phyloP scores from a whole-genome alignment of 108 stramenopile species.

The Skeletonema grethae region DNA sequence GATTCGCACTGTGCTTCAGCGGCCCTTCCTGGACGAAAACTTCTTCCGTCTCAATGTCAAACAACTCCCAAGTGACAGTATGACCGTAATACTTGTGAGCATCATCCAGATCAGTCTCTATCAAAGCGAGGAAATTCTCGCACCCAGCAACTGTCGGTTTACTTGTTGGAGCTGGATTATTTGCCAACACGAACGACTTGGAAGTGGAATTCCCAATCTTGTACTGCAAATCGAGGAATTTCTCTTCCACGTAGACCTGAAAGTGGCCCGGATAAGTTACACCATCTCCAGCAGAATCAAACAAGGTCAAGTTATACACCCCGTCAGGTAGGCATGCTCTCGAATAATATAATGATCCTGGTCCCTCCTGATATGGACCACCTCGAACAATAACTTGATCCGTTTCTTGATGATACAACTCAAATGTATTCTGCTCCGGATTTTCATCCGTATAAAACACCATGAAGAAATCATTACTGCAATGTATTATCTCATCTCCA shows the following conservation, averaged over 20 bases:
- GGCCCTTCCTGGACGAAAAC: not conserved
- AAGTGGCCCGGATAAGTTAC: not conserved
- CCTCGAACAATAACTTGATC: not conserved
- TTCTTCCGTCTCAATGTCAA: not conserved
- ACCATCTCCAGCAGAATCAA: not conserved
- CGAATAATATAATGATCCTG: not conserved
- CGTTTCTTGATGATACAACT: not conserved
- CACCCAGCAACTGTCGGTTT: not conserved
- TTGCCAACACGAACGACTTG: not conserved
- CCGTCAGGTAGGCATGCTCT: slow-evolving; percentile 3
- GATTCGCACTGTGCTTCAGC: not conserved
- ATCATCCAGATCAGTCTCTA: not conserved
- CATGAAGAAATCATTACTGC: slow-evolving; percentile 6
- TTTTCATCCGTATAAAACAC: not conserved
- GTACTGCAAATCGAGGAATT: not conserved
- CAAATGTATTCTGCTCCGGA: not conserved
- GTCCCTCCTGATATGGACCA: not conserved
- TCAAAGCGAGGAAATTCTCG: not conserved
- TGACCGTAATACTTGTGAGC: not conserved
- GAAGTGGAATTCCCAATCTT: not conserved
- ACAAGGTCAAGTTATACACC: slow-evolving; percentile 2
- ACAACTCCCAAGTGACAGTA: not conserved
- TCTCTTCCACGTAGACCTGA: not conserved
- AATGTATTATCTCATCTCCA: not conserved
- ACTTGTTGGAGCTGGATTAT: not conserved